These are phyloP conservation scores for Tricholomella constricta DNA, from an alignment of 768 basidiomycete genomes.

Conservation along the genomic window DNA sequence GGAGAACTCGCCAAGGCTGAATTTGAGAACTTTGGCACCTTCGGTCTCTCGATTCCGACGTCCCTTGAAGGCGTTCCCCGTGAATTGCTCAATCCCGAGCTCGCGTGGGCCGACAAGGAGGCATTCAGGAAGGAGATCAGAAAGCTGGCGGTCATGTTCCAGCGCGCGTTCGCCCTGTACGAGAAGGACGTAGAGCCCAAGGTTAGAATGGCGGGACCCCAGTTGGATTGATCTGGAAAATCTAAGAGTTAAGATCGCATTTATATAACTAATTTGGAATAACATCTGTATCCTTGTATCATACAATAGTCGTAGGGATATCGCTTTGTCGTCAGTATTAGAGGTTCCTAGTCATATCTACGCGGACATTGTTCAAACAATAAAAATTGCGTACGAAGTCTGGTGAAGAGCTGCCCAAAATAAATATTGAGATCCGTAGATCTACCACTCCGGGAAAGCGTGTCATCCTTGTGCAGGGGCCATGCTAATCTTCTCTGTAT, in stretches of 20 bases:
- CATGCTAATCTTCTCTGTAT: conserved; percentile 99
- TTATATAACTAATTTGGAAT: conserved; percentile 8
- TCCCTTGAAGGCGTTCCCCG: conserved; percentile 82
- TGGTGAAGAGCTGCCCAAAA: conserved; percentile 21
- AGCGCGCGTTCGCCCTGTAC: conserved; percentile 90
- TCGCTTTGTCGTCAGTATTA: no score
- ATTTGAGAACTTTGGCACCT: conserved; percentile 81
- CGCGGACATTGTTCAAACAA: no score
- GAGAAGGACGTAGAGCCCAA: conserved; percentile 81
- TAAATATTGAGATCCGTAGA: conserved; percentile 48
- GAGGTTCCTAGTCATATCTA: no score
- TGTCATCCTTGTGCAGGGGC: conserved; percentile 99
- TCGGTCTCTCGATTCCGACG: conserved; percentile 86
- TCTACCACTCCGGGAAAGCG: conserved; percentile 94
- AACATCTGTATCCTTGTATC: conserved; percentile 11
- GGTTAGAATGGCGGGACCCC: conserved; percentile 83
- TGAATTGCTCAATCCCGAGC: conserved; percentile 84
- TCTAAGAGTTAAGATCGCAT: neutral
- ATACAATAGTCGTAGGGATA: conserved; percentile 3
- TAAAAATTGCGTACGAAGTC: no score
- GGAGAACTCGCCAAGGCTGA: conserved; percentile 87
- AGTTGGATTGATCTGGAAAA: conserved; percentile 24
- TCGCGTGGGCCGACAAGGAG: conserved; percentile 88
- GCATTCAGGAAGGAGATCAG: conserved; percentile 87
- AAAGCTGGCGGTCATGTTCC: conserved; percentile 93